Evolutionary conservation across 208 protist species (phyloP), one percentile per base, ranked within the genome.

Genomic region (Angomonas deanei): DNA sequence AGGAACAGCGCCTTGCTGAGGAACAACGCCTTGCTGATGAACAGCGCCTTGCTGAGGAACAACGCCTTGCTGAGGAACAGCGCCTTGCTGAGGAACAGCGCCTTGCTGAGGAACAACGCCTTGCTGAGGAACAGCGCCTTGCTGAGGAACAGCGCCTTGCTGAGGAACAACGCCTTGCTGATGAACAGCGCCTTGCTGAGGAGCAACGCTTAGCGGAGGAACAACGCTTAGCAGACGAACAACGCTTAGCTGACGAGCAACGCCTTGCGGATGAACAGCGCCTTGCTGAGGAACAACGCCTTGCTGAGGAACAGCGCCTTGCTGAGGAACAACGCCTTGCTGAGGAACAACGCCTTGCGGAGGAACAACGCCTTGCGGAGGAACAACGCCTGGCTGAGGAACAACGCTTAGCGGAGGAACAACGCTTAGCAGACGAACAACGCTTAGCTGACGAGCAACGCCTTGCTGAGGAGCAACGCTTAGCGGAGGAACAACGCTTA

Each of bases 21-120:
- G 47, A 53, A 53, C n/a, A 53, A 26, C 47, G 47, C 47, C 13
- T 53, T 6, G 50, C 50, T 56, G 23, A 56, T 19, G 50, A 56
- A 28, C 23, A 56, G 28, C 50, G 50, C 24, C 50, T 26, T 8
- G 23, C 26, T 15, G 50, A 56, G 28, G 50, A 26, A 8, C 23
- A 56, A 56, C 50, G 50, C 28, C 50, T 56, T 13, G 50, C 50
- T 8, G 50, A 56, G 24, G 50, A 56, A 56, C 50, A 32, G n/a
- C 50, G 50, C 24, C 4, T 46, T 30, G 58, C 32, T 8, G 58
- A 65, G 38, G 32, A 69, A 61, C 42, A 48, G 28, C 64, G 66
- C 10, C 28, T 59, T 1, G 58, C 70, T 39, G 48, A 68, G 24
- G 70, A 71, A 60, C 60, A 70, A 57, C 56, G 27, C 50, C n/a